Evolutionary conservation across 805 yeast genomes (phyloP), one percentile per base, ranked within the genome.

Genomic region (Wickerhamia fluorescens): DNA sequence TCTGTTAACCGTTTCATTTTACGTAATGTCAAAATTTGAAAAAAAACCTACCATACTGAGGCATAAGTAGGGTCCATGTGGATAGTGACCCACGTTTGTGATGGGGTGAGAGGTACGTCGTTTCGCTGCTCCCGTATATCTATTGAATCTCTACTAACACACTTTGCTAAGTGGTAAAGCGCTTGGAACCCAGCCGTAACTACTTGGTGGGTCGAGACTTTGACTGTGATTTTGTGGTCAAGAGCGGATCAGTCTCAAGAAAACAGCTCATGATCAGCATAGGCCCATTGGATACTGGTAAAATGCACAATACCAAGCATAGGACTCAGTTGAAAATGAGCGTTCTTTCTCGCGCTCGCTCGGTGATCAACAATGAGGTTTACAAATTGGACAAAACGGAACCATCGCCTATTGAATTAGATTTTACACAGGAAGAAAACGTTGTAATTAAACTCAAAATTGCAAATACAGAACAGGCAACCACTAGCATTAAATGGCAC

Each of bases 161-260:
- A n/a, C n/a, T n/a, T n/a, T n/a, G n/a, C n/a, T n/a, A n/a, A n/a
- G n/a, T n/a, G n/a, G n/a, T n/a, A n/a, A n/a, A n/a, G n/a, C n/a
- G n/a, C n/a, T 25, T 34, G 16, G 15, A 27, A 14, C 36, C 44
- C 5, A 31, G 36, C 20, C 28, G 17, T 7, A 29, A 29, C n/a
- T 47, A 46, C 26, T 31, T 37, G 12, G 36, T 58, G 7, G 64
- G 64, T 4, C 40, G 64, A 16, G 53, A 45, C 26, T 44, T 47
- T 16, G 53, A 47, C 16, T 49, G 40, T 12, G 49, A 53, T 25
- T 39, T 53, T 26, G 33, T 48, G 23, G 45, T 57, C 26, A 43
- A 46, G 16, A 54, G 57, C 27, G 39, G 47, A 14, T 42, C 47
- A 25, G 59, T 55, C 8, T 56, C 64, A 6, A 45, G 58, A 28